Evolutionary conservation across 192 early-diverging fungal species (phyloP), one percentile per base, ranked within the genome.

Genomic region (Diversispora eburnea): DNA sequence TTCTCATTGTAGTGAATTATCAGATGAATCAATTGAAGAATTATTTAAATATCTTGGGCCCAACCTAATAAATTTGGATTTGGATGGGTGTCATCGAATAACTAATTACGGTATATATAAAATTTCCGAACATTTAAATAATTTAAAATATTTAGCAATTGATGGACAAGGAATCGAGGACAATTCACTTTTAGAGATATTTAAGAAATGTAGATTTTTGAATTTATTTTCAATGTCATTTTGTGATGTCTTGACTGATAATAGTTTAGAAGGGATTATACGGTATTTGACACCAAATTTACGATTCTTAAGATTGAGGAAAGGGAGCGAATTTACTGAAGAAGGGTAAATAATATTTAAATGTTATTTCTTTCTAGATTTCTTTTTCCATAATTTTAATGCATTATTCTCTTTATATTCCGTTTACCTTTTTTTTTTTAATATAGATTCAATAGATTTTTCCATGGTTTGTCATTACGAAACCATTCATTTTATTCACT

Each of bases 101-200:
- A 55, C 49, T 3, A 33, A 69, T 55, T 3, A 15, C 54, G 51
- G 67, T 41, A 69, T 69, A 41, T 6, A 56, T 19, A 17, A 33
- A 51, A 51, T 69, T 33, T 8, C 51, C 17, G 9, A 10, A 25
- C 19, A 43, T 13, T 19, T 54, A 1, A 51, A 41, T 41, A 55
- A 55, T 8, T 69, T 69, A 13, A 54, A 55, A 54, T 69, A 69
- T 55, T 42, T 69, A 39, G 67, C 17, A 12, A 56, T 69, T n/a
- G 67, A 69, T 55, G 67, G 67, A 7, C 48, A 69, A 69, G 67
- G 47, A 55, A 69, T 69, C n/a, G 39, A n/a, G 42, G 51, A 69
- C 55, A 0, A 2, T 15, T 41, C 67, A 5, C 4, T 69, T 8
- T n/a, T 55, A n/a, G 13, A 15, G n/a, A 17, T 69, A 33, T 42